Evolutionary conservation across 208 protist genomes (phyloP), one percentile per base, ranked within the genome.

Genomic region (Trypanosoma lewisi): DNA sequence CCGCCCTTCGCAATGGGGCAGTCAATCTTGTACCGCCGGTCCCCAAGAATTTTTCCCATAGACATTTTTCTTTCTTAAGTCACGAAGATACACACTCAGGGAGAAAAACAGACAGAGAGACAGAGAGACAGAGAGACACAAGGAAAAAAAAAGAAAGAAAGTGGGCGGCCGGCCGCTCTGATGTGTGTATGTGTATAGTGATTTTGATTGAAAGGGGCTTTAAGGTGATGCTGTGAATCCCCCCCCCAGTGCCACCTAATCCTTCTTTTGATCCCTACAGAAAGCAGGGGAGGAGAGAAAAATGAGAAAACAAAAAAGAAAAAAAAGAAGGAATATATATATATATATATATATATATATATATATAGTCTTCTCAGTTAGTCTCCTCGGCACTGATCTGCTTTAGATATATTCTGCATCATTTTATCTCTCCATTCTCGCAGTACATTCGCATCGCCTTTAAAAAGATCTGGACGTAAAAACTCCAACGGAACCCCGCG

Each of bases 401-500:
- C 66, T 33, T 37, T 23, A 30, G 49, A 44, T 16, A 72, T 31
- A 21, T 36, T 65, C 36, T 65, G 49, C 48, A 54, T 45, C 27
- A 72, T 25, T 48, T 70, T 60, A 17, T 63, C 59, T 31, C 48
- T 28, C 73, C 66, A 67, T n/a, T 73, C 63, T 17, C 61, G 47
- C 47, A 52, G 31, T 11, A 77, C 64, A 0, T 89, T 67, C n/a
- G 59, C 54, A 55, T 79, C 78, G 23, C 44, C 36, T 27, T 63
- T 33, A 21, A 94, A 52, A 44, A 91, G 58, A 52, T 91, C 77
- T 0, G 87, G 85, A 34, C 79, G 64, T 28, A 75, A 51, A 27
- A 94, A 77, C 63, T 94, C 84, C 47, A 91, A 64, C 51, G 87
- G 82, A 25, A 94, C 45, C 0, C 87, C 87, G 2, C 80, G 78